A percentile compares a stretch with the other conserved stretches of the same genome.
phyloP scores from a whole-genome alignment of 805 yeast species.

The Suhomyces xylopsoci region DNA sequence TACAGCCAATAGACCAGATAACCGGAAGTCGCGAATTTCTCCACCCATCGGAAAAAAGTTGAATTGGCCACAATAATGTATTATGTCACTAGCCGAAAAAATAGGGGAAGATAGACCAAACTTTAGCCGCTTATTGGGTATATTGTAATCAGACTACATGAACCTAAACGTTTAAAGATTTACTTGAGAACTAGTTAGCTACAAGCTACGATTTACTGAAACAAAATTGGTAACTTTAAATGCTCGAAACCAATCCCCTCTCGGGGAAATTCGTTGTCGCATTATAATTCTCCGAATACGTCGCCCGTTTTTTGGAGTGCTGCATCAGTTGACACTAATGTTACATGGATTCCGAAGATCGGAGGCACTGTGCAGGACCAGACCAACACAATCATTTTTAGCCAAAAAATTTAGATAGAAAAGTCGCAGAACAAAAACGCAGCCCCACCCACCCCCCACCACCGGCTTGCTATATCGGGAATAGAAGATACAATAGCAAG shows the following conservation, averaged over 20 bases:
- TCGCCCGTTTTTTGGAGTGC: not conserved
- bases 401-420: not conserved
- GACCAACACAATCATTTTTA: not conserved
- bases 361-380: not conserved
- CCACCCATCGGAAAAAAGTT: conserved; percentile 1
- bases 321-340: not conserved
- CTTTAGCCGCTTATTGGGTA: not conserved
- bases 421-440: not conserved
- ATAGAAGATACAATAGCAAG: not conserved
- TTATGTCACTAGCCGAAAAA: not conserved
- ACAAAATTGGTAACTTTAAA: not conserved
- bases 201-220: not conserved
- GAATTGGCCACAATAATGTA: not conserved
- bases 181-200: not conserved
- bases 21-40: not conserved
- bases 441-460: not conserved
- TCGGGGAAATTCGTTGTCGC: not conserved
- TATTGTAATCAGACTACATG: not conserved
- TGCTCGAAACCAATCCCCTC: not conserved
- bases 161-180: not conserved
- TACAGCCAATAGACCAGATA: conserved; percentile 1
- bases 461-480: not conserved
- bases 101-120: not conserved
- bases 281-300: not conserved
- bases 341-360: not conserved